Evolutionary conservation across 2,329 filamentous ascomycete species (phyloP).

Genomic region (Alternaria brassicae): DNA sequence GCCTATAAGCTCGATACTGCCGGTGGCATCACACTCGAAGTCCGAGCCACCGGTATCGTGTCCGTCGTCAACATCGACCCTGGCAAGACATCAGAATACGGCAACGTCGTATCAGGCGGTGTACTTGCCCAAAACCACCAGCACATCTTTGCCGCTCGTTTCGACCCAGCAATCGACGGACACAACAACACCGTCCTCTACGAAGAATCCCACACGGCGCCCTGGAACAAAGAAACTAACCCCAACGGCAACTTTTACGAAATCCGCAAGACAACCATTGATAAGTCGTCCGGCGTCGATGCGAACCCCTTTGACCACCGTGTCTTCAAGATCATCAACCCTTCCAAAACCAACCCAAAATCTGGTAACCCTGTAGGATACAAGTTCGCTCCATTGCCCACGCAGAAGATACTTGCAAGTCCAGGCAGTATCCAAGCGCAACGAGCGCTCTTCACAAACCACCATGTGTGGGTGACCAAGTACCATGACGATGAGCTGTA

Average conservation of each 20-base stretch:
- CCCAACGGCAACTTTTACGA: conserved; percentile 68
- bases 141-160: conserved; percentile 65
- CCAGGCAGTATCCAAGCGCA: conserved; percentile 55
- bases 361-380: conserved; percentile 57
- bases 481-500: conserved; percentile 61
- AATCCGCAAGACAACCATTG: conserved; percentile 58
- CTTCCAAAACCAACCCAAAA: conserved; percentile 54
- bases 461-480: conserved; percentile 63
- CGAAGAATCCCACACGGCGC: conserved; percentile 61
- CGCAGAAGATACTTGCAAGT: conserved; percentile 59
- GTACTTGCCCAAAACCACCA: conserved; percentile 74
- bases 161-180: conserved; percentile 70
- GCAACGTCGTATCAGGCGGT: conserved; percentile 69
- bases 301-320: conserved; percentile 63
- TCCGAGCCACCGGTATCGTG: conserved; percentile 71
- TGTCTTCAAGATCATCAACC: conserved; percentile 62
- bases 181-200: conserved; percentile 62
- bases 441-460: conserved; percentile 58
- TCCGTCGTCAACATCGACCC: conserved; percentile 67
- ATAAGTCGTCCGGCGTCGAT: conserved; percentile 58
- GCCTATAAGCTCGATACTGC: conserved; percentile 70
- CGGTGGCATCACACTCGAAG: conserved; percentile 67
- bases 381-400: conserved; percentile 57
- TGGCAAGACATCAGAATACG: conserved; percentile 61
- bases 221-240: conserved; percentile 62